Base-by-base conservation (phyloP, 2,329 filamentous ascomycete species). In the Sporothrix luriei region DNA sequence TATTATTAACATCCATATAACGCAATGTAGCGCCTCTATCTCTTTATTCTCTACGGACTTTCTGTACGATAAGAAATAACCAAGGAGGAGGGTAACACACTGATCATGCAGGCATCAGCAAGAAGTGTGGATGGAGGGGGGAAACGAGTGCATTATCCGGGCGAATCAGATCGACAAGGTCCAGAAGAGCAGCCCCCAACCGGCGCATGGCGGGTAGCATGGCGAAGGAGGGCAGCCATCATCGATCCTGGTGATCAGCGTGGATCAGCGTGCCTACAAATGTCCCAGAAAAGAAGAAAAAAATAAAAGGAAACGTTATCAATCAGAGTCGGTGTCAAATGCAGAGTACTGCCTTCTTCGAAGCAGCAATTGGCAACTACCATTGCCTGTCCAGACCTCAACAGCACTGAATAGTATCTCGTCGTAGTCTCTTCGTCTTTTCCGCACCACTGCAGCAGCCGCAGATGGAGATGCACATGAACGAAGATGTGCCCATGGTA, bases 31-130 rank as follows among this genome's bases (percentile, higher is more conserved):
- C 29, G 21, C 33, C 14, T 33, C 19, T 4, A 24, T 43, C 38
- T 11, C n/a, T 40, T 4, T 13, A 5, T 14, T 16, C 26, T 40
- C 33, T 61, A 24, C 33, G 55, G 19, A 16, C 33, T 19, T 16
- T 61, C 33, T n/a, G 26, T 2, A 24, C 16, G 7, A 61, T 6
- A 62, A 26, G 10, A 46, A 21, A 38, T 16, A n/a, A 57, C 16
- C 57, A 62, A 26, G 38, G 57, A 21, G 38, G 21, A 24, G 57
- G 38, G 57, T 62, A 46, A 33, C 43, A 49, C 43, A 49, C 24
- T 64, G 43, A 49, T 33, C 61, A 64, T 64, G 61, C 61, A 66
- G 62, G 57, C 13, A 26, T 62, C 40, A 43, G n/a, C 46, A n/a
- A 5, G 40, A 46, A 38, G 43, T 33, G 29, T 19, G 33, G 62